Percentiles rank a stretch among this genome's conserved stretches.
Evolutionary conservation across 495 filamentous ascomycete species (phyloP).

Genomic region (Barbatosphaeria neglecta): DNA sequence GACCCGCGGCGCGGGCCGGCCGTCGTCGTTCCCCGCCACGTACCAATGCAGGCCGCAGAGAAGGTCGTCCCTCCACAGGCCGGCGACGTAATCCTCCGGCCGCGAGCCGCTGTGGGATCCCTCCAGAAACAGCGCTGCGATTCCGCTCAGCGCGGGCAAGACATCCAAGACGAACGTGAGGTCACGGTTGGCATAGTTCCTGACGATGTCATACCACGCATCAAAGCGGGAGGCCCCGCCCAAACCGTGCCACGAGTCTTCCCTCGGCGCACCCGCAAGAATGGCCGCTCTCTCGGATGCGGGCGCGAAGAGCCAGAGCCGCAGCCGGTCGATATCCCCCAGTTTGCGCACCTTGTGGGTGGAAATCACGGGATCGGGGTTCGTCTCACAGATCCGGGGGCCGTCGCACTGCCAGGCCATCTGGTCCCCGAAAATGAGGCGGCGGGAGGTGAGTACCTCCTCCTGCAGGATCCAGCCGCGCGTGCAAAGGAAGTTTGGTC

Average conservation of each 20-base stretch:
- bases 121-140: conserved; percentile 3
- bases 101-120: conserved; percentile 1
- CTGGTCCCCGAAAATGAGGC: conserved; percentile 8
- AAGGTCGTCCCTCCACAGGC: conserved; percentile 12
- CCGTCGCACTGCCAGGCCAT: conserved; percentile 8
- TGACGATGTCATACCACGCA: conserved; percentile 5
- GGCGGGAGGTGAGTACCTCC: conserved; percentile 8
- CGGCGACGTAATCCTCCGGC: conserved; percentile 8
- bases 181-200: conserved; percentile 7
- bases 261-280: neutral
- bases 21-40: conserved; percentile 8
- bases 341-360: neutral
- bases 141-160: conserved; percentile 5
- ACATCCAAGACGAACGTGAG: conserved; percentile 5
- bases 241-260: too few species aligned
- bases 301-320: conserved; percentile 7
- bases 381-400: conserved; percentile 3
- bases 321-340: conserved; percentile 1
- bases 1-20: neutral
- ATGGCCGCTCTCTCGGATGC: neutral
- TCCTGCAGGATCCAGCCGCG: conserved; percentile 15
- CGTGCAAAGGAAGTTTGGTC: neutral
- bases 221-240: conserved; percentile 7
- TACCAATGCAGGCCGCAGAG: conserved; percentile 10
- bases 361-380: neutral